A percentile compares a stretch with the other conserved stretches of the same genome.
Conservation (phyloP, 371 early-diverging fungal species). For the Capniomyces stellatus region DNA sequence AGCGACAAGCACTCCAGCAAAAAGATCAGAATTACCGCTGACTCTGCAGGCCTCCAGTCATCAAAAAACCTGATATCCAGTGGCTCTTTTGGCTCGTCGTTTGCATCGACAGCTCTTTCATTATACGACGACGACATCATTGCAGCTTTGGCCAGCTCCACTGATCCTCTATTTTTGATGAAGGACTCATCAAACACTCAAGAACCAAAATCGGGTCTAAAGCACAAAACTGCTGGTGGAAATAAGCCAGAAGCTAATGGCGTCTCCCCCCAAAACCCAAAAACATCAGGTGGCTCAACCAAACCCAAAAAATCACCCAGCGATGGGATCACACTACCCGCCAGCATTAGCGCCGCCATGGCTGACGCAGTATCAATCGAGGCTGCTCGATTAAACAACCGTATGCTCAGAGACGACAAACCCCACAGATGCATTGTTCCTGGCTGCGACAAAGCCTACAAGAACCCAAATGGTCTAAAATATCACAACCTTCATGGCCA, state of each 20-base stretch:
- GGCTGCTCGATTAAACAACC: constrained; percentile 22
- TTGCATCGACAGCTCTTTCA: constrained; percentile 13
- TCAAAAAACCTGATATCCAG: neutral
- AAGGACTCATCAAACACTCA: neutral
- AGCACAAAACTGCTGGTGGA: neutral
- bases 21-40: neutral
- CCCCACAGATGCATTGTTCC: constrained; percentile 61
- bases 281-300: neutral
- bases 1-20: neutral
- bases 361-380: constrained; percentile 26
- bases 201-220: neutral
- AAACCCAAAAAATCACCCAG: constrained; percentile 3
- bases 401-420: constrained; percentile 33
- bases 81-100: constrained; percentile 5
- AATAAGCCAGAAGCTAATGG: neutral
- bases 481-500: constrained; percentile 84
- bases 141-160: constrained; percentile 23
- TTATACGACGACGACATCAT: constrained; percentile 28
- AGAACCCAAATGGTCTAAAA: constrained; percentile 96
- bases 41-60: neutral
- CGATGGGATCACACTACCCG: constrained; percentile 22
- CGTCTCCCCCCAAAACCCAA: neutral
- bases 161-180: constrained; percentile 20
- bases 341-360: constrained; percentile 27
- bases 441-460: constrained; percentile 88